Percentiles rank a stretch among this genome's conserved stretches.
These are phyloP conservation scores for Diaporthe sp. DNA, from an alignment of 2,329 filamentous ascomycete genomes.

Conservation along the genomic window DNA sequence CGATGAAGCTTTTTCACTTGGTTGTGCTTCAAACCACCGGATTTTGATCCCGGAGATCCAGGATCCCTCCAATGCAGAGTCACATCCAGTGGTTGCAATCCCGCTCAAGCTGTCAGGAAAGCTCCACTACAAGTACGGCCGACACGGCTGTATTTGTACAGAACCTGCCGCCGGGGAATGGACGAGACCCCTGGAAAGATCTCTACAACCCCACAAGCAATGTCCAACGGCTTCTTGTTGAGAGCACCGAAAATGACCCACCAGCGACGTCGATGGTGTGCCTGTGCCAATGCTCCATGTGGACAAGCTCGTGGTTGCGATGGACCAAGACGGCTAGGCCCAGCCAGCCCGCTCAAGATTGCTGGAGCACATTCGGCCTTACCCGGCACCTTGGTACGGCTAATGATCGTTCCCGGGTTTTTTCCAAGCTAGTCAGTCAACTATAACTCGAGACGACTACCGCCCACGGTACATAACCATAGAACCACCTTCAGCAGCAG, in stretches of 20 bases:
- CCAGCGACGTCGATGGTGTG: not conserved
- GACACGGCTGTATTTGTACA: not conserved
- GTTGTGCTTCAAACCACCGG: not conserved
- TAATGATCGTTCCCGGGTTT: not conserved
- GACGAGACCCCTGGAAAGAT: slow-evolving; percentile 1
- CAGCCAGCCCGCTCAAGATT: not conserved
- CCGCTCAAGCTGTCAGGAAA: not conserved
- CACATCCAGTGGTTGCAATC: not conserved
- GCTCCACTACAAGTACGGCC: not conserved
- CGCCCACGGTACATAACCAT: not conserved
- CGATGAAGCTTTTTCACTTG: not conserved
- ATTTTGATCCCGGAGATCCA: not conserved
- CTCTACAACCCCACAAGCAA: slow-evolving; percentile 2
- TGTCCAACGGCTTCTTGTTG: not conserved
- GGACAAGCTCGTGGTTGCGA: not conserved
- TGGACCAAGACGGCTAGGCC: not conserved
- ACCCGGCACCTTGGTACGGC: not conserved
- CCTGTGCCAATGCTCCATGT: not conserved
- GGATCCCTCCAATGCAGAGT: not conserved
- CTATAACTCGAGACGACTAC: not conserved
- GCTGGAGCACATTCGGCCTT: not conserved
- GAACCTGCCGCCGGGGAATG: not conserved
- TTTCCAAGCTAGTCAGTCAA: not conserved
- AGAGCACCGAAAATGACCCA: not conserved
- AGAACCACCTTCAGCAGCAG: not conserved